Evolutionary conservation across 1,139 yeast genomes (phyloP).

Genomic region (Taiozyma sp.): DNA sequence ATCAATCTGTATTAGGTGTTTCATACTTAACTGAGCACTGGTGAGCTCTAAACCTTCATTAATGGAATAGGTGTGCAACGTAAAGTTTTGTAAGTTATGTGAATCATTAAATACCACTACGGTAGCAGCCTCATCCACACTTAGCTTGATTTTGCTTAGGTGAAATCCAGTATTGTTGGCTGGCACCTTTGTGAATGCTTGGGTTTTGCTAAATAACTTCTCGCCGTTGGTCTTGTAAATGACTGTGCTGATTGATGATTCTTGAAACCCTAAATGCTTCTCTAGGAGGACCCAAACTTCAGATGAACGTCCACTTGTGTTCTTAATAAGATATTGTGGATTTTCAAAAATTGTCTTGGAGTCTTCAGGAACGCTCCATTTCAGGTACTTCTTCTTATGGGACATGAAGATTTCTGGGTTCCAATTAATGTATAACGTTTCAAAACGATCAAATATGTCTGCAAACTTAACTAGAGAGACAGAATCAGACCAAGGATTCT

Average conservation of each 20-base stretch:
- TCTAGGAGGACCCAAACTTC: constrained; percentile 50
- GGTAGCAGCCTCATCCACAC: constrained; percentile 24
- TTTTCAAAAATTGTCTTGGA: constrained; percentile 28
- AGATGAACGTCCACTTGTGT: constrained; percentile 27
- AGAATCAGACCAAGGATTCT: constrained; percentile 42
- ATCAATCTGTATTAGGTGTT: constrained; percentile 22
- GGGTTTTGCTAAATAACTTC: constrained; percentile 25
- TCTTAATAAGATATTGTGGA: constrained; percentile 47
- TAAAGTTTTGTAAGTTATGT: constrained; percentile 27
- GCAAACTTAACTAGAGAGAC: constrained; percentile 25
- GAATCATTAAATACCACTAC: constrained; percentile 28
- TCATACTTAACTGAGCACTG: constrained; percentile 30
- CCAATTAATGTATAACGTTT: constrained; percentile 68
- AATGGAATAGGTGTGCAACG: constrained; percentile 36
- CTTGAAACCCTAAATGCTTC: constrained; percentile 20
- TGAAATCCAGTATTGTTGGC: constrained; percentile 30
- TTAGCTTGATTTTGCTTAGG: constrained; percentile 25
- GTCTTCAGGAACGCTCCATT: constrained; percentile 24
- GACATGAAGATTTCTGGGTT: constrained; percentile 36
- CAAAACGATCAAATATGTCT: constrained; percentile 42
- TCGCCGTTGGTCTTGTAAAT: constrained; percentile 35
- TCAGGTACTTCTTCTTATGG: constrained; percentile 32
- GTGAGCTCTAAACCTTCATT: constrained; percentile 22
- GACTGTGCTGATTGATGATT: constrained; percentile 24
- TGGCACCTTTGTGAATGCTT: constrained; percentile 20